phyloP scores from a whole-genome alignment of 2,329 filamentous ascomycete species.

The Cryphonectria parasitica region DNA sequence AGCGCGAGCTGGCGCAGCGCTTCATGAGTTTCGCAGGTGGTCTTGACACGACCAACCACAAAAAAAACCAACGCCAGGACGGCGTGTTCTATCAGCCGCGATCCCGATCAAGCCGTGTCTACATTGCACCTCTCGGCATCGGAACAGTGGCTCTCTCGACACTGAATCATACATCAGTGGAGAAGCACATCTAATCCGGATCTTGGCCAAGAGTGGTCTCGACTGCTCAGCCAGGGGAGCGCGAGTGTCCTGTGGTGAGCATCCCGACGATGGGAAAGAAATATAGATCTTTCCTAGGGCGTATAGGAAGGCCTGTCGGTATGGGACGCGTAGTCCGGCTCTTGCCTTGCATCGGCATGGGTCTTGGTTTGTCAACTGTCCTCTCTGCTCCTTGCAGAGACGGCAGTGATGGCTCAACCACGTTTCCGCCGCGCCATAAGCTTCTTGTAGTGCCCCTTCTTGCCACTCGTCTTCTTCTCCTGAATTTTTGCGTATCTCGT shows the following conservation, averaged over 20 bases:
- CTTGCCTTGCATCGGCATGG: background rate
- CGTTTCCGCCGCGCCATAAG: constrained; percentile 55
- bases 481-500: constrained; percentile 88
- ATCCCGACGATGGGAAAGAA: background rate
- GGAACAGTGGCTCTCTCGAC: background rate
- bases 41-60: background rate
- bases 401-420: constrained; percentile 29
- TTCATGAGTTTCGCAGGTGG: background rate
- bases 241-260: background rate
- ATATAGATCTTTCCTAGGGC: background rate
- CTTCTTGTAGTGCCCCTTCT: constrained; percentile 86
- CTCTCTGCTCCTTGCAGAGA: background rate
- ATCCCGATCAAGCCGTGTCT: background rate
- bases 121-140: background rate
- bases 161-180: background rate
- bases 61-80: background rate
- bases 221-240: background rate
- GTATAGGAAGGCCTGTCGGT: background rate
- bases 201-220: background rate
- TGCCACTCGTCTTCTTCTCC: constrained; percentile 79
- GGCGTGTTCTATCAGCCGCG: background rate
- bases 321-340: background rate
- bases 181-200: background rate
- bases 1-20: background rate
- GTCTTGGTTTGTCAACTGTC: background rate